phyloP scores from a whole-genome alignment of 2,329 filamentous ascomycete genomes.

The Cercospora berteroae region DNA sequence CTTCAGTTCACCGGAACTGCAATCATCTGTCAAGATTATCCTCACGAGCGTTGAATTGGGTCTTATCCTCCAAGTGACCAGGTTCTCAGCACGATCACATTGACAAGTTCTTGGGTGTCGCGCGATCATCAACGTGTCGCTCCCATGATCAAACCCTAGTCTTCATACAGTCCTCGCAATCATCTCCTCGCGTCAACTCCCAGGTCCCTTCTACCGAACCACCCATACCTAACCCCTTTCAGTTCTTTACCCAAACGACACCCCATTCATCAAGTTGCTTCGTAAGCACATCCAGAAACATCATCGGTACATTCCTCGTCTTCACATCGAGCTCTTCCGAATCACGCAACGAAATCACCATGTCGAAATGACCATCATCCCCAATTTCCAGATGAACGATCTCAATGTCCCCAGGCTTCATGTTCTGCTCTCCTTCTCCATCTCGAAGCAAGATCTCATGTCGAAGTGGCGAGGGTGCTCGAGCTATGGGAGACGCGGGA shows the following conservation, averaged over 20 bases:
- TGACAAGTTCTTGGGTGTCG: background rate
- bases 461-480: background rate
- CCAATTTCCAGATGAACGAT: background rate
- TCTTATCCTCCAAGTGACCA: background rate
- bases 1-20: background rate
- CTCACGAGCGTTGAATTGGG: background rate
- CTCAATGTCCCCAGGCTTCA: background rate
- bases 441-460: background rate
- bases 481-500: background rate
- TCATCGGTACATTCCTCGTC: background rate
- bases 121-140: background rate
- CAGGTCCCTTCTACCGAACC: no score
- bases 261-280: background rate
- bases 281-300: background rate
- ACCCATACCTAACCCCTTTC: background rate
- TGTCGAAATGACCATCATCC: background rate
- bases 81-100: background rate
- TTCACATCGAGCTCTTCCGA: background rate
- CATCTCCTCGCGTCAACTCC: background rate
- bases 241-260: background rate
- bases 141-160: background rate
- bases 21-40: background rate
- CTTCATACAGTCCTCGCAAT: background rate
- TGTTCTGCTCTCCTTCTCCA: background rate
- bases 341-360: background rate